phyloP scores from a whole-genome alignment of 2,329 filamentous ascomycete species.

The Trichoderma atrobrunneum region DNA sequence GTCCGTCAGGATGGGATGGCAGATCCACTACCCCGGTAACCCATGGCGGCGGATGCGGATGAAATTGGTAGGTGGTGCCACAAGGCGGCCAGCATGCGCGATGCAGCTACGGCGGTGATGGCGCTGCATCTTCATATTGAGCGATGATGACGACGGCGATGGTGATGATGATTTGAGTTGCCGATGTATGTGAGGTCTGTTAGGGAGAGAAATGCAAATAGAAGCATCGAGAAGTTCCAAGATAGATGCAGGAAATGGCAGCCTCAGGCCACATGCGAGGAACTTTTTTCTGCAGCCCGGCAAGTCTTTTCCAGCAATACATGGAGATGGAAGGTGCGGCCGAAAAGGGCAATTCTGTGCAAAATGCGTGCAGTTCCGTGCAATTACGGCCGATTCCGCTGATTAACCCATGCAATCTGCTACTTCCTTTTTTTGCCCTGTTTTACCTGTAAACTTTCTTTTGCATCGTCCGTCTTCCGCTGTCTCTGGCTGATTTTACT shows the following conservation, averaged over 20 bases:
- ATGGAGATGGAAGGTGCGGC: not conserved
- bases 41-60: slow-evolving; percentile 14
- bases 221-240: not conserved
- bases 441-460: not conserved
- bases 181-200: not conserved
- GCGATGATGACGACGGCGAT: not conserved
- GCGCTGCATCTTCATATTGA: not conserved
- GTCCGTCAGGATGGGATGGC: slow-evolving; percentile 12
- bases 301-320: not conserved
- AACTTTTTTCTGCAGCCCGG: not conserved
- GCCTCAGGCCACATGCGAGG: not conserved
- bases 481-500: slow-evolving; percentile 13
- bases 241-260: not conserved
- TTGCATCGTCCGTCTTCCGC: not conserved
- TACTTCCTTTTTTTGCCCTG: not conserved
- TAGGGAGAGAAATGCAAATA: not conserved
- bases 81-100: slow-evolving; percentile 1
- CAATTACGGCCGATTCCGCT: not conserved
- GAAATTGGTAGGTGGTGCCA: slow-evolving; percentile 10
- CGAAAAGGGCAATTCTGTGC: not conserved
- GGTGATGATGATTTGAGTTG: not conserved
- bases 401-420: not conserved
- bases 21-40: slow-evolving; percentile 23
- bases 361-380: not conserved
- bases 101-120: not conserved